Base-by-base conservation (phyloP, 2,329 filamentous ascomycete genomes). In the Harringtonia aguacate region DNA sequence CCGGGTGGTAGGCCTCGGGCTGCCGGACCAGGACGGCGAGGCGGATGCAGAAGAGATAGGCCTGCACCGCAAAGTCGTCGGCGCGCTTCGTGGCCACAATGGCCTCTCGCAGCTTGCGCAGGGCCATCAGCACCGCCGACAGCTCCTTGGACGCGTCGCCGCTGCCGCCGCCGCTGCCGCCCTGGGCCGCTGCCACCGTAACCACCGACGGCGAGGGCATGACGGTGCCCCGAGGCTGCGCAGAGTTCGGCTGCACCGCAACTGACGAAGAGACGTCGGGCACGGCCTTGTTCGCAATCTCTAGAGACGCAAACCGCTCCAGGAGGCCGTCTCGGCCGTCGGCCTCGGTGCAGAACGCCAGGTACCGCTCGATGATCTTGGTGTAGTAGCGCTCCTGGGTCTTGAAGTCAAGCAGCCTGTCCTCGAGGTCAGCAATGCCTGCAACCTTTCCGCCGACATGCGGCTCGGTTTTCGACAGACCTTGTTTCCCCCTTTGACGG, bases 61-160 rank as follows among this genome's bases (percentile, higher is more conserved):
- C 86, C 53, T 88, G 81, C n/a, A 84, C 79, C 1, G 90, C 81
- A 62, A 98, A 98, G 42, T 77, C 70, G 57, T 95, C 85, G 30
- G 72, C 68, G 18, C 89, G 79, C 43, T 79, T 77, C 9, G 84
- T 81, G 13, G 86, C 86, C 3, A 94, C 77, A 39, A 97, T 81
- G 21, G 83, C 89, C 67, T 98, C 92, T 45, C 92, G 80, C 28
- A 98, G 76, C 61, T 95, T 97, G 49, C 92, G 81, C 58, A 97
- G 81, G 4, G 90, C 86, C 55, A 85, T 76, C 43, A 95, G 72
- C 42, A 97, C 79, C 18, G 76, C 77, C 3, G 81, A 75, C 27
- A 95, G 73, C 51, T 84, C 79, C 52, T 77, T 75, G 13, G 75
- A 28, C 12, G 44, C 22, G 31, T 12, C 24, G 24, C 7, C 24